phyloP scores from a whole-genome alignment of 345 rosid species.

The Leavenworthia alabamica region DNA sequence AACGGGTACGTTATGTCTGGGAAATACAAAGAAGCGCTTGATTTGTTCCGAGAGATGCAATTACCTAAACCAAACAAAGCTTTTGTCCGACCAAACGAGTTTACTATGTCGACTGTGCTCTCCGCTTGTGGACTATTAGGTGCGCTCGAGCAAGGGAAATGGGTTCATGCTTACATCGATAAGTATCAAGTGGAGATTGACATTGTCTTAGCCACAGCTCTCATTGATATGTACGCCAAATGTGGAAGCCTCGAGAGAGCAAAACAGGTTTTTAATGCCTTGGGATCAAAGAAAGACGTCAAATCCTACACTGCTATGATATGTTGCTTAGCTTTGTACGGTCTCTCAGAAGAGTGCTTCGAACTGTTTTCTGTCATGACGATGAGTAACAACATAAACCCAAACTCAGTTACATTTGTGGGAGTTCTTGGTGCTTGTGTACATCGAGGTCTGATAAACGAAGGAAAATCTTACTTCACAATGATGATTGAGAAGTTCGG shows the following conservation, averaged over 20 bases:
- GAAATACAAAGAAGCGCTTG: constrained; percentile 40
- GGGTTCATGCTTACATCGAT: constrained; percentile 44
- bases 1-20: constrained; percentile 47
- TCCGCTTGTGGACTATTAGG: constrained; percentile 52
- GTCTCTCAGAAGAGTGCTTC: constrained; percentile 45
- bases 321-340: constrained; percentile 33
- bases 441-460: constrained; percentile 39
- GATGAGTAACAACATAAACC: constrained; percentile 33
- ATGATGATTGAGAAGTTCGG: constrained; percentile 37
- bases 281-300: constrained; percentile 35
- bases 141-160: constrained; percentile 41
- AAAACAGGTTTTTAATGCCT: constrained; percentile 31
- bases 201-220: constrained; percentile 46
- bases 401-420: constrained; percentile 50
- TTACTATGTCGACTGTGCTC: constrained; percentile 45
- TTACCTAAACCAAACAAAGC: constrained; percentile 1
- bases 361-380: constrained; percentile 49
- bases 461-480: constrained; percentile 34
- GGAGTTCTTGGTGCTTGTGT: constrained; percentile 55
- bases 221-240: constrained; percentile 58
- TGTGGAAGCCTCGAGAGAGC: constrained; percentile 51
- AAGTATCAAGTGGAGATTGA: constrained; percentile 36
- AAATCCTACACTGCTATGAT: constrained; percentile 56
- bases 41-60: constrained; percentile 45
- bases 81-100: constrained; percentile 38